These are phyloP conservation scores for Pseudophaeomoniella oleicola DNA, from an alignment of 2,329 filamentous ascomycete species.

Conservation along the genomic window DNA sequence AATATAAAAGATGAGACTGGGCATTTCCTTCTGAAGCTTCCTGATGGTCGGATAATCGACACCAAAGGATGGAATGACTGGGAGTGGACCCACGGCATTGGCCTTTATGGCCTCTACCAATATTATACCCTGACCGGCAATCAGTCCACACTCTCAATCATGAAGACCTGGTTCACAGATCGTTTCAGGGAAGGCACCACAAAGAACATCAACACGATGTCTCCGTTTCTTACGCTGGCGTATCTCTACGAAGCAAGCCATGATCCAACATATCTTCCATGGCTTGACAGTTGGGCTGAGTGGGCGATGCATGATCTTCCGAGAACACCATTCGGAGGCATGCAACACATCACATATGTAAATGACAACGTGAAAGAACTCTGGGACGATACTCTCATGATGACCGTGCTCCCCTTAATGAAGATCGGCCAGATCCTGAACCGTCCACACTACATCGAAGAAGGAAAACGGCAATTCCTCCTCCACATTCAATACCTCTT, in stretches of 20 bases:
- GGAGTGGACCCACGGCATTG: slow-evolving; percentile 73
- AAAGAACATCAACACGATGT: slow-evolving; percentile 81
- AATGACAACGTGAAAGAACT: slow-evolving; percentile 58
- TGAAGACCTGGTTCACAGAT: slow-evolving; percentile 58
- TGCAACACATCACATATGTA: slow-evolving; percentile 64
- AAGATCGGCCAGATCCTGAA: slow-evolving; percentile 62
- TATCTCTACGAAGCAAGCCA: slow-evolving; percentile 63
- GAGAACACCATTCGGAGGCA: slow-evolving; percentile 54
- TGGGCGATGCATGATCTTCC: slow-evolving; percentile 68
- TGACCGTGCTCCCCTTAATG: slow-evolving; percentile 67
- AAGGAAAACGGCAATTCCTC: slow-evolving; percentile 65
- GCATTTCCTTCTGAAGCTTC: slow-evolving; percentile 55
- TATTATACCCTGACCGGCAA: slow-evolving; percentile 62
- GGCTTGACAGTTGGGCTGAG: slow-evolving; percentile 69
- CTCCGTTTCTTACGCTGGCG: slow-evolving; percentile 59
- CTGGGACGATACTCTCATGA: slow-evolving; percentile 81
- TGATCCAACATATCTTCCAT: slow-evolving; percentile 55
- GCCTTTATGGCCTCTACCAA: slow-evolving; percentile 68
- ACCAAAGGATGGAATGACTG: slow-evolving; percentile 74
- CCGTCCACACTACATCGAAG: slow-evolving; percentile 58
- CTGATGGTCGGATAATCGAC: slow-evolving; percentile 63
- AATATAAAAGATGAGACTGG: slow-evolving; percentile 65
- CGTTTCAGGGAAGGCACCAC: slow-evolving; percentile 58
- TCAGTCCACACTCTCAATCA: slow-evolving; percentile 44
- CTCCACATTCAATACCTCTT: slow-evolving; percentile 67